Conservation (phyloP, 2,329 filamentous ascomycete genomes). For the Calonectria honghensis region DNA sequence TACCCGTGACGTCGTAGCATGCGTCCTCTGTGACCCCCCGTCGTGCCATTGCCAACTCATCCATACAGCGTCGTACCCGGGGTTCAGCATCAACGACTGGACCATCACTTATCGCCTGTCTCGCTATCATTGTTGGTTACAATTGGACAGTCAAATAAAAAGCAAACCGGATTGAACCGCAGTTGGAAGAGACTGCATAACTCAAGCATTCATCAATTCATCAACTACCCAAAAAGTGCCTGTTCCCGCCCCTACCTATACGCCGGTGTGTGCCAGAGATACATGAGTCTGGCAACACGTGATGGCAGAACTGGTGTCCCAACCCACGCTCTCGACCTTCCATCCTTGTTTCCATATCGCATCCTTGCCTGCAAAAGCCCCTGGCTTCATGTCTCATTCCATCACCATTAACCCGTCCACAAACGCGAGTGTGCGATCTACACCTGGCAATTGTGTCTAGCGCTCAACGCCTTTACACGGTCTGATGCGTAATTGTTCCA, state of each 20-base stretch:
- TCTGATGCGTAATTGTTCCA: constrained; percentile 67
- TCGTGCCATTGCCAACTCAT: constrained; percentile 42
- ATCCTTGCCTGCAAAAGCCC: constrained; percentile 2
- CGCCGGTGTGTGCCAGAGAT: constrained; percentile 34
- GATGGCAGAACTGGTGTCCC: constrained; percentile 23
- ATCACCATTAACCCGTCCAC: background rate
- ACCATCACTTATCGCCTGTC: constrained; percentile 29
- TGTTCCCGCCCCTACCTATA: constrained; percentile 19
- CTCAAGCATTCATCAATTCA: constrained; percentile 11
- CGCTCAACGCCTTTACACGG: constrained; percentile 42
- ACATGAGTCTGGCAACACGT: constrained; percentile 38
- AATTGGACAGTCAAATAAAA: background rate
- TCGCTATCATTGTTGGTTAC: background rate
- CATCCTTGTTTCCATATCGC: constrained; percentile 18
- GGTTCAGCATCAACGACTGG: constrained; percentile 15
- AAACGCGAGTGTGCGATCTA: background rate
- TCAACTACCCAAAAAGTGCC: background rate
- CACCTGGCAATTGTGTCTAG: background rate
- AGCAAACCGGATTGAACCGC: constrained; percentile 18
- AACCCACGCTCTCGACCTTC: constrained; percentile 3
- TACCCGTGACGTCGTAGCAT: constrained; percentile 35
- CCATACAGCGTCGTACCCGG: constrained; percentile 35
- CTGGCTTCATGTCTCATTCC: constrained; percentile 17
- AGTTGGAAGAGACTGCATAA: constrained; percentile 3
- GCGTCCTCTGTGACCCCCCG: constrained; percentile 30